These are phyloP conservation scores for Cudoniella acicularis DNA, from an alignment of 495 filamentous ascomycete genomes.

Conservation along the genomic window DNA sequence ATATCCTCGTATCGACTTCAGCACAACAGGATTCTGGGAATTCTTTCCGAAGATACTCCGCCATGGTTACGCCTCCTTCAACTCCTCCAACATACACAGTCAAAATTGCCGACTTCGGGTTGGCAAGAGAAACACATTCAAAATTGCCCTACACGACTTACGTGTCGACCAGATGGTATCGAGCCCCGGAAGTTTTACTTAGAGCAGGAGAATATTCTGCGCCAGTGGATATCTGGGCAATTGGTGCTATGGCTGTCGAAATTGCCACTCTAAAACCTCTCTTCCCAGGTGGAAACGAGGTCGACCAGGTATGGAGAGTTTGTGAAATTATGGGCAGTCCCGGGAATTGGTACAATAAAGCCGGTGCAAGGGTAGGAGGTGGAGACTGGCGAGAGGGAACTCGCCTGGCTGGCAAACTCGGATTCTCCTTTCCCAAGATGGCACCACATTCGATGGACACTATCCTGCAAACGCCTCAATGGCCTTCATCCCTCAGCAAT, in stretches of 20 bases:
- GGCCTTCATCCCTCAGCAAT: conserved; percentile 80
- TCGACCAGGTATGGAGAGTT: conserved; percentile 98
- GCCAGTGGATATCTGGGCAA: conserved; percentile 97
- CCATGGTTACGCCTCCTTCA: conserved; percentile 88
- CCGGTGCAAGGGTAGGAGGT: conserved; percentile 81
- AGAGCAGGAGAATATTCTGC: conserved; percentile 96
- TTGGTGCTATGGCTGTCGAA: conserved; percentile 99
- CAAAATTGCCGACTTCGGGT: conserved; percentile 98
- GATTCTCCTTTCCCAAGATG: conserved; percentile 99
- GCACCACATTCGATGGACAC: conserved; percentile 95
- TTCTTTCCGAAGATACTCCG: conserved; percentile 86
- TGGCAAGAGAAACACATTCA: conserved; percentile 96
- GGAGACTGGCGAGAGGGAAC: conserved; percentile 98
- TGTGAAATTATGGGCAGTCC: conserved; percentile 99
- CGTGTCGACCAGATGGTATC: conserved; percentile 97
- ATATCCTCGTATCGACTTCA: conserved; percentile 95
- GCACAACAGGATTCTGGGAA: conserved; percentile 71
- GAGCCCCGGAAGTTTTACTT: conserved; percentile 91
- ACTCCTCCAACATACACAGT: conserved; percentile 92
- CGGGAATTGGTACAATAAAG: conserved; percentile 94
- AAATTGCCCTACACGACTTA: conserved; percentile 97
- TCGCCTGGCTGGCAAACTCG: conserved; percentile 87
- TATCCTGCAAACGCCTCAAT: conserved; percentile 84
- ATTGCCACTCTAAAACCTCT: conserved; percentile 95
- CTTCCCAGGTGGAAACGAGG: conserved; percentile 97